These are phyloP conservation scores for Primulina eburnea DNA, from an alignment of 257 asterid genomes.

Conservation along the genomic window DNA sequence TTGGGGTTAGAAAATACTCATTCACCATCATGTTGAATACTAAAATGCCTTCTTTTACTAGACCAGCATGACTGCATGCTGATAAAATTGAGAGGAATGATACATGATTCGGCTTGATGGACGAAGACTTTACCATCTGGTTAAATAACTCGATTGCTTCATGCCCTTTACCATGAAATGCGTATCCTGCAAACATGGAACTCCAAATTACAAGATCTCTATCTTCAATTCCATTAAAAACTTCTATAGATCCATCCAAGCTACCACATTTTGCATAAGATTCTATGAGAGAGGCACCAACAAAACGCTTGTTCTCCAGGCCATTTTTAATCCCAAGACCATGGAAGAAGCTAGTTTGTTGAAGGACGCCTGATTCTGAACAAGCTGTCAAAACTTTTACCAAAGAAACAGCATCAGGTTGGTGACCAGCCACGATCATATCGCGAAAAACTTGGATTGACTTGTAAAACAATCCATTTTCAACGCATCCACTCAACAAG, in stretches of 20 bases:
- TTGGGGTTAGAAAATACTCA: slow-evolving; percentile 45
- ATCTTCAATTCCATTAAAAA: slow-evolving; percentile 34
- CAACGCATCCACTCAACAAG: slow-evolving; percentile 54
- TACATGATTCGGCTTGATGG: slow-evolving; percentile 49
- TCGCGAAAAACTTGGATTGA: slow-evolving; percentile 48
- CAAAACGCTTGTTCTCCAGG: slow-evolving; percentile 32
- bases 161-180: slow-evolving; percentile 58
- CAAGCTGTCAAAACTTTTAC: slow-evolving; percentile 58
- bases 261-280: slow-evolving; percentile 76
- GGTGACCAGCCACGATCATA: slow-evolving; percentile 44
- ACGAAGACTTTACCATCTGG: slow-evolving; percentile 44
- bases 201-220: slow-evolving; percentile 73
- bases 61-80: slow-evolving; percentile 78
- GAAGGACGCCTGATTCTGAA: slow-evolving; percentile 69
- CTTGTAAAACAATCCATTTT: slow-evolving; percentile 39
- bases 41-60: slow-evolving; percentile 58
- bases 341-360: slow-evolving; percentile 58
- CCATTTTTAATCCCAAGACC: slow-evolving; percentile 46
- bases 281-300: slow-evolving; percentile 65
- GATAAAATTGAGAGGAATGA: slow-evolving; percentile 62
- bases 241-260: slow-evolving; percentile 48
- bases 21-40: slow-evolving; percentile 52
- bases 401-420: slow-evolving; percentile 45
- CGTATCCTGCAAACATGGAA: slow-evolving; percentile 70
- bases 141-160: slow-evolving; percentile 53